Conservation (phyloP, 805 yeast species). For the Candida arabinofermentans region DNA sequence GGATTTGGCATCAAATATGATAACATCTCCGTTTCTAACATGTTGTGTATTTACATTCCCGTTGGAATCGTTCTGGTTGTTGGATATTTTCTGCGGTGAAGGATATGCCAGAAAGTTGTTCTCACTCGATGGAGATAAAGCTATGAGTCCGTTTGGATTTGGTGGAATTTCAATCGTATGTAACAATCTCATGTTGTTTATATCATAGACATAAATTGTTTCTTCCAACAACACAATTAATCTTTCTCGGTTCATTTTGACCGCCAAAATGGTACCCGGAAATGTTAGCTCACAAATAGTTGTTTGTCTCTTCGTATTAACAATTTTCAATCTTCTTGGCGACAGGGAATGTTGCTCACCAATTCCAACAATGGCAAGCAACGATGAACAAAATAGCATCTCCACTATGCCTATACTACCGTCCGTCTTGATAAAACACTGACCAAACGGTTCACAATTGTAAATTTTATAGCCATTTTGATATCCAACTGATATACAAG, state of each 20-base stretch:
- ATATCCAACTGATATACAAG: constrained; percentile 73
- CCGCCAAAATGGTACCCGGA: constrained; percentile 72
- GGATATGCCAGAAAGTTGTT: constrained; percentile 66
- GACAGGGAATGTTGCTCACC: constrained; percentile 72
- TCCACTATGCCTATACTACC: constrained; percentile 77
- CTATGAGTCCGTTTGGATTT: constrained; percentile 56
- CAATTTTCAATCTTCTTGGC: constrained; percentile 79
- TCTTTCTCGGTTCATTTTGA: constrained; percentile 78
- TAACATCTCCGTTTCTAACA: constrained; percentile 63
- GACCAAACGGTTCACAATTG: constrained; percentile 82
- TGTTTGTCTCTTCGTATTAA: constrained; percentile 69
- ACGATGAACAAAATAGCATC: constrained; percentile 85
- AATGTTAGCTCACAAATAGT: constrained; percentile 87
- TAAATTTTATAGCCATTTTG: constrained; percentile 65
- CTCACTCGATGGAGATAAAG: constrained; percentile 52
- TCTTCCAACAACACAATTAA: constrained; percentile 79
- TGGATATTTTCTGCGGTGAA: constrained; percentile 58
- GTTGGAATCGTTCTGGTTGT: constrained; percentile 10
- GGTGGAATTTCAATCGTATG: constrained; percentile 67
- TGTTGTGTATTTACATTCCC: constrained; percentile 13
- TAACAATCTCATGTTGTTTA: constrained; percentile 80
- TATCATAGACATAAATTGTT: constrained; percentile 85
- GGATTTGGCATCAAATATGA: constrained; percentile 73
- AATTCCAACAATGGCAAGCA: constrained; percentile 78
- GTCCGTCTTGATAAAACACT: constrained; percentile 49